Evolutionary conservation across 2,329 filamentous ascomycete genomes (phyloP).

Genomic region (Ambrosiella cleistominuta): DNA sequence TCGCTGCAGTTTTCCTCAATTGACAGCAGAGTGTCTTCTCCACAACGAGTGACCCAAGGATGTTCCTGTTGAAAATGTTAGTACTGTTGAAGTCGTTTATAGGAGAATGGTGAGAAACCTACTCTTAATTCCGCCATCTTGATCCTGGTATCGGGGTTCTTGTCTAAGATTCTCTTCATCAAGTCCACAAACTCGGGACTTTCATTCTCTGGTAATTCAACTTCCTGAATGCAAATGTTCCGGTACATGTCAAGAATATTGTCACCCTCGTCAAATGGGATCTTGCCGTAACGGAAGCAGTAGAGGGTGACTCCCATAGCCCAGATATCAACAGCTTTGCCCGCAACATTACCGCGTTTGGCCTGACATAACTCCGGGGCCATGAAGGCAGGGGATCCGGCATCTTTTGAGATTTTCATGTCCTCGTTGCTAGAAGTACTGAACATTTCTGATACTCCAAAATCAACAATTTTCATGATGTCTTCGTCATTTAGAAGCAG

Average conservation of each 20-base stretch:
- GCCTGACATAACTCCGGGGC: constrained; percentile 81
- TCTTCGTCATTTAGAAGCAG: constrained; percentile 71
- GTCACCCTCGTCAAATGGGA: constrained; percentile 67
- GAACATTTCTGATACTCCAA: constrained; percentile 99
- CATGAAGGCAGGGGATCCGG: constrained; percentile 85
- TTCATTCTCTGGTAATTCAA: constrained; percentile 43
- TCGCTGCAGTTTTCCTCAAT: constrained; percentile 73
- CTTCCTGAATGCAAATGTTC: constrained; percentile 57
- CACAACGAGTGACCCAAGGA: constrained; percentile 76
- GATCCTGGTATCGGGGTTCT: constrained; percentile 69
- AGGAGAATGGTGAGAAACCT: constrained; percentile 15
- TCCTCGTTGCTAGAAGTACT: constrained; percentile 49
- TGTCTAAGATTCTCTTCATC: constrained; percentile 58
- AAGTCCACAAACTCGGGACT: constrained; percentile 57
- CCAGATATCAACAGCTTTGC: constrained; percentile 88
- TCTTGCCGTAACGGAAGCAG: constrained; percentile 71
- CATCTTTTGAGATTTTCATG: constrained; percentile 86
- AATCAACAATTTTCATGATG: constrained; percentile 92
- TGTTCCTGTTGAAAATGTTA: constrained; percentile 44
- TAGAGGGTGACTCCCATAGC: constrained; percentile 94
- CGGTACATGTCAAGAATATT: constrained; percentile 71
- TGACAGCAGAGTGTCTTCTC: constrained; percentile 60
- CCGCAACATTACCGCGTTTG: constrained; percentile 73
- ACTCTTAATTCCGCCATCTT: constrained; percentile 69
- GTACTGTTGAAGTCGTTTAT: neutral